Evolutionary conservation across 2,329 filamentous ascomycete genomes (phyloP), one percentile per base, ranked within the genome.

Genomic region (Aspergillus floridensis): DNA sequence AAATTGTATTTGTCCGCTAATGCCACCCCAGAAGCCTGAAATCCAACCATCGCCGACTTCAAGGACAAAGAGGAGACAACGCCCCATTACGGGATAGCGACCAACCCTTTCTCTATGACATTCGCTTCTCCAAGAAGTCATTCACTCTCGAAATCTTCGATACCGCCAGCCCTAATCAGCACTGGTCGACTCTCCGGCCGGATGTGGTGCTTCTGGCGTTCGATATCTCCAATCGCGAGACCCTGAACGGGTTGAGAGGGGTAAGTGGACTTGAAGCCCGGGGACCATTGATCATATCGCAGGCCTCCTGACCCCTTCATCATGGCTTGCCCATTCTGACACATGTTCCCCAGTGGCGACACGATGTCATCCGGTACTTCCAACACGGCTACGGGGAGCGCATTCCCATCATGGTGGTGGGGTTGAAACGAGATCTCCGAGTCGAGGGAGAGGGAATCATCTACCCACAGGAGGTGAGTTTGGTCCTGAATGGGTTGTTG

Each of bases 71-170:
- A 38, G 11, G 14, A 4, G 32, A 66, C 11, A 68, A 81, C 10
- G 79, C 79, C 8, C 63, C 69, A 12, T 76, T 86, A 4, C 81
- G 78, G 57, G 83, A 86, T 64, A 70, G 76, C 24, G 81, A 86
- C 60, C 85, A 87, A 65, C 84, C 85, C 4, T 85, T 84, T 69
- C 72, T 79, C 49, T 87, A 86, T 72, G 79, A 86, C 61, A 83
- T 87, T 51, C 78, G 78, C 24, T 78, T 87, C 63, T 84, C 83
- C 62, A 79, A 79, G 49, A 81, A 82, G 10, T 79, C 78, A 3
- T 84, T 86, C 68, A 79, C 78, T 10, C 76, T 86, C 60, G 76
- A 83, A 57, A 79, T 86, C 70, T 83, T 80, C 72, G 83, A 88
- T 67, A 85, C 84, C 24, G 76, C 81, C 4, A 82, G 79, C 41